A percentile compares a stretch with the other conserved stretches of the same genome.
Evolutionary conservation across 2,329 filamentous ascomycete genomes (phyloP).

Genomic region (Mycosphaerelloides madeirae): DNA sequence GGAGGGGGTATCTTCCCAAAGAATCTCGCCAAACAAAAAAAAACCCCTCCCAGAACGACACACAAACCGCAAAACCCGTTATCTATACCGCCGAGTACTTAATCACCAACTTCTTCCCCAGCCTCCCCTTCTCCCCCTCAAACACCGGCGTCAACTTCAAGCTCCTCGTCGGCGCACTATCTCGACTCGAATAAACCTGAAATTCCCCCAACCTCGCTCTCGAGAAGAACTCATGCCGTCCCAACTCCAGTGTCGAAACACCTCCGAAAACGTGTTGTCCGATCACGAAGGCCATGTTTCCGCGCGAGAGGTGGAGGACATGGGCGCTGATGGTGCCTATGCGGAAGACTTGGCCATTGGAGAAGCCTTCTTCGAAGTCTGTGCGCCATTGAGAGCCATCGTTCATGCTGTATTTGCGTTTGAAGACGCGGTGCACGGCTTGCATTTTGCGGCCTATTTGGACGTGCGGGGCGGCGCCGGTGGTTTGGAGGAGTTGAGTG

Average conservation of each 20-base stretch:
- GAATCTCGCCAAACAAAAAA: too few species aligned
- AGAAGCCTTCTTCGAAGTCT: constrained; percentile 12
- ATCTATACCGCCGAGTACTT: constrained; percentile 12
- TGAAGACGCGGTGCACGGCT: constrained; percentile 19
- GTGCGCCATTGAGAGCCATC: constrained; percentile 13
- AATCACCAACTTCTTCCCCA: constrained; percentile 17
- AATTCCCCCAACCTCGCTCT: constrained; percentile 15
- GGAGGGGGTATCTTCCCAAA: too few species aligned
- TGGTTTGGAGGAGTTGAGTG: constrained; percentile 15
- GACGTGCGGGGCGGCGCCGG: constrained; percentile 15
- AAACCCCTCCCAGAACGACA: too few species aligned
- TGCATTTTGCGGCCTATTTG: constrained; percentile 13
- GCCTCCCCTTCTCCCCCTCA: constrained; percentile 1
- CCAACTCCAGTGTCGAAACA: constrained; percentile 11
- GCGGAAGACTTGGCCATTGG: constrained; percentile 17
- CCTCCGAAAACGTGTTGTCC: constrained; percentile 19
- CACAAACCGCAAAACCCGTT: too few species aligned
- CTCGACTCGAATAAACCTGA: constrained; percentile 14
- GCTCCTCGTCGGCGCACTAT: constrained; percentile 14
- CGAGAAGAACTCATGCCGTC: constrained; percentile 5
- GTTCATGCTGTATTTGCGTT: constrained; percentile 20
- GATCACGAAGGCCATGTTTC: constrained; percentile 19
- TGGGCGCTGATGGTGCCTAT: constrained; percentile 15
- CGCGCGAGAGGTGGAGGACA: constrained; percentile 14
- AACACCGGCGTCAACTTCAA: constrained; percentile 14